These are phyloP conservation scores for Penicillium paxilli DNA, from an alignment of 495 filamentous ascomycete species.

Conservation along the genomic window DNA sequence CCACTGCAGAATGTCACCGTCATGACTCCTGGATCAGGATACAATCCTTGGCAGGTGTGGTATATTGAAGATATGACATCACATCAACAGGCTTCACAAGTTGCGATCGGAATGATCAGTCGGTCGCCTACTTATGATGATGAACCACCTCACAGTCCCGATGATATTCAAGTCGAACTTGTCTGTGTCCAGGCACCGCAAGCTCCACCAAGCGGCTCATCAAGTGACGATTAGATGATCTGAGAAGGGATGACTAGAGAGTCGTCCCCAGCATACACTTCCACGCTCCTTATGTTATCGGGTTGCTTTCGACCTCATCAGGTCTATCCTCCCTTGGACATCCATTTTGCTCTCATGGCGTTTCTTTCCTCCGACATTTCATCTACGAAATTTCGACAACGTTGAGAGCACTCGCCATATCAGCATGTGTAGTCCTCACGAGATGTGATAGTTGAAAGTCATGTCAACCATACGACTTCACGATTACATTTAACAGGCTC, in stretches of 20 bases:
- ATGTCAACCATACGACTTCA: too few relatives aligned
- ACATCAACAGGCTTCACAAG: conserved; percentile 36
- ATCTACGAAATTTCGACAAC: too few relatives aligned
- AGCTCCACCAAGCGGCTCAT: conserved; percentile 25
- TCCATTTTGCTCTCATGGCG: too few relatives aligned
- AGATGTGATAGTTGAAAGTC: too few relatives aligned
- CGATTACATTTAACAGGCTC: too few relatives aligned
- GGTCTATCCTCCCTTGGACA: too few relatives aligned
- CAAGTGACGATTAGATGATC: conserved; percentile 13
- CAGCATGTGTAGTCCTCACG: too few relatives aligned
- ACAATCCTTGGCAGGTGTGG: conserved; percentile 41
- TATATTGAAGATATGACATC: conserved; percentile 40
- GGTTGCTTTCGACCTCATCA: neutral
- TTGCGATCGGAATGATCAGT: conserved; percentile 44
- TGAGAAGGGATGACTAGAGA: neutral
- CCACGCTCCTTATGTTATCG: too few relatives aligned
- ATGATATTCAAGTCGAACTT: conserved; percentile 43
- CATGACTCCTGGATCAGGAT: conserved; percentile 29
- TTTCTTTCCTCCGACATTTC: too few relatives aligned
- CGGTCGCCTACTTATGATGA: conserved; percentile 35
- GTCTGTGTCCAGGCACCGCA: conserved; percentile 41
- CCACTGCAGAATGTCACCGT: conserved; percentile 28
- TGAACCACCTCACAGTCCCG: conserved; percentile 17
- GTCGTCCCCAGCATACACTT: neutral
- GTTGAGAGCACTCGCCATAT: too few relatives aligned